Conservation (phyloP, 371 early-diverging fungal genomes). For the Mucor plumbeus region DNA sequence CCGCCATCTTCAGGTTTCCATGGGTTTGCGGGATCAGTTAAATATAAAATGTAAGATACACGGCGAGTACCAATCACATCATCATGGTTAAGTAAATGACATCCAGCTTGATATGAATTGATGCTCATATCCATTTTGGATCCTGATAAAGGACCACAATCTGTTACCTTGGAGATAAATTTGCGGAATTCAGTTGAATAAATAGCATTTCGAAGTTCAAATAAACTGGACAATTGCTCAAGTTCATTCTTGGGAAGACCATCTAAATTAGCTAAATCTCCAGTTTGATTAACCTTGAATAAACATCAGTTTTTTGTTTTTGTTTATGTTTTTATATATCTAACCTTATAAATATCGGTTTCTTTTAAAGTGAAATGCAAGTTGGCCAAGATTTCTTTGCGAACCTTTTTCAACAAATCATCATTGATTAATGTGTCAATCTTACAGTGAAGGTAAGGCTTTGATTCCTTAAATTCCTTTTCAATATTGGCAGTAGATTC, state of each 20-base stretch:
- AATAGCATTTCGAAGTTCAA: slow-evolving; percentile 69
- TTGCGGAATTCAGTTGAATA: slow-evolving; percentile 73
- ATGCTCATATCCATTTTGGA: slow-evolving; percentile 72
- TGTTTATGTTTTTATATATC: too few species aligned
- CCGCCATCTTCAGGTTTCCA: slow-evolving; percentile 73
- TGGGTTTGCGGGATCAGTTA: slow-evolving; percentile 61
- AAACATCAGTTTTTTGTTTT: not conserved
- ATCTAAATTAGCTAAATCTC: slow-evolving; percentile 82
- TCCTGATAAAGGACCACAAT: slow-evolving; percentile 68
- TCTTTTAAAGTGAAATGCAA: slow-evolving; percentile 79
- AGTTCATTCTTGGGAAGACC: slow-evolving; percentile 68
- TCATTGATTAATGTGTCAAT: slow-evolving; percentile 65
- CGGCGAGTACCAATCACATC: slow-evolving; percentile 82
- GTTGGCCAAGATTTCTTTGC: slow-evolving; percentile 63
- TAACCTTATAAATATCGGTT: slow-evolving; percentile 80
- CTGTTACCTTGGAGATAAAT: slow-evolving; percentile 69
- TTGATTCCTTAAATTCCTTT: slow-evolving; percentile 50
- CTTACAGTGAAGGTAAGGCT: slow-evolving; percentile 70
- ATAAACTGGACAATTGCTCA: slow-evolving; percentile 52
- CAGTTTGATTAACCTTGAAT: slow-evolving; percentile 63
- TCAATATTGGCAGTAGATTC: slow-evolving; percentile 26
- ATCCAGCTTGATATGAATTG: slow-evolving; percentile 66
- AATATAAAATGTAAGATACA: slow-evolving; percentile 78
- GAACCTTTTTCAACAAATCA: slow-evolving; percentile 62
- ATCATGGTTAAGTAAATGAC: slow-evolving; percentile 81